Base-by-base conservation (phyloP, 2,329 filamentous ascomycete species). In the Sordariomycetes sp. region DNA sequence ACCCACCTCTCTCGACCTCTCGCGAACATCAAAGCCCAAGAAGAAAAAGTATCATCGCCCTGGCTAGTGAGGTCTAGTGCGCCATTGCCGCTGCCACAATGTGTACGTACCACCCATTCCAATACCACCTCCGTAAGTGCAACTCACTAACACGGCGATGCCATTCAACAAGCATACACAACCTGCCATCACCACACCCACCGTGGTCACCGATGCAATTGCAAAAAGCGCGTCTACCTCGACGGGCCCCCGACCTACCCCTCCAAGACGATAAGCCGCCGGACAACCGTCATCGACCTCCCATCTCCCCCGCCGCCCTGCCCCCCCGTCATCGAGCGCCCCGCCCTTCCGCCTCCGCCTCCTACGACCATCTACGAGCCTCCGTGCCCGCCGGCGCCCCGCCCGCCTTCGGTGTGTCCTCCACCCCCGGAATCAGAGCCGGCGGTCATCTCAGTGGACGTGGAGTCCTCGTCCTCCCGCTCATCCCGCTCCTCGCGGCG, bases 401-500 rank as follows among this genome's bases (percentile, higher is more conserved):
- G 45, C 35, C 32, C 20, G 32, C 28, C 35, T 35, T 13, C 36
- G 28, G n/a, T 35, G 36, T 32, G 28, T 10, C 50, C 52, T 22
- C 34, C 32, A 0, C 34, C 39, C 13, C 48, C 34, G 12, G 39
- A 45, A n/a, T 48, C 51, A 3, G 42, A 48, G 48, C 48, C 51
- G 17, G 52, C 39, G 25, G 48, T 58, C 39, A 58, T 58, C 36
- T 54, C 52, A 15, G 56, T 58, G 15, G 56, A 58, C 52, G 56
- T 58, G 24, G 56, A 58, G 51, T 57, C 50, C 22, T 25, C 45
- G 10, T 8, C 42, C 63, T 64, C 5, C 53, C 54, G 28, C 52
- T 8, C 42, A 63, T 64, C 5, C 53, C 54, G 28, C 52, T 60
- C 12, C 8, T 57, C 56, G 17, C 50, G 25, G 34, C 60, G n/a